Percentiles rank a stretch among this genome's conserved stretches.
These are phyloP conservation scores for Coemansia sp. DNA, from an alignment of 192 early-diverging fungal species.

Conservation along the genomic window DNA sequence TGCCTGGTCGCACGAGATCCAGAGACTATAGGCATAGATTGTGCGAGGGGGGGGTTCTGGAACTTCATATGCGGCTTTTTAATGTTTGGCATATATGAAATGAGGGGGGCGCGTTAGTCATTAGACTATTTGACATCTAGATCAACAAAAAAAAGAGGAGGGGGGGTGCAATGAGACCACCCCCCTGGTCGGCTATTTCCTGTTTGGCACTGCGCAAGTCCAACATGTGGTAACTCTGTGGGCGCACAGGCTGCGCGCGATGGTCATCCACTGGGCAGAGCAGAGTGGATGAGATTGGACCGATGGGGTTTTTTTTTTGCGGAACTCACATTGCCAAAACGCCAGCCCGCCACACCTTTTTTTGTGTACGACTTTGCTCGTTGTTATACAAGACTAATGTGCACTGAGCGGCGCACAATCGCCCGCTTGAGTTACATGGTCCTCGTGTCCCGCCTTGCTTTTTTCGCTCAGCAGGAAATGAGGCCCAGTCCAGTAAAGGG, in stretches of 20 bases:
- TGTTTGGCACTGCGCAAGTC: neutral
- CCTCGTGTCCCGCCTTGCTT: neutral
- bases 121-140: neutral
- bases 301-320: neutral
- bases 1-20: neutral
- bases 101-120: neutral
- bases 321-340: constrained; percentile 3
- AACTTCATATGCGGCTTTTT: neutral
- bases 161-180: neutral
- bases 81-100: neutral
- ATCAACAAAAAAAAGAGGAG: neutral
- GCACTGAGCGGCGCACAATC: neutral
- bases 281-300: neutral
- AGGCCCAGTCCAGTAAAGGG: constrained; percentile 9
- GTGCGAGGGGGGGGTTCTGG: neutral
- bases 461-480: neutral
- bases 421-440: constrained; percentile 1
- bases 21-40: neutral
- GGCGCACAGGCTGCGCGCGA: neutral
- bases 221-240: constrained; percentile 3
- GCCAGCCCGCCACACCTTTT: neutral
- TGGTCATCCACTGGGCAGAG: neutral
- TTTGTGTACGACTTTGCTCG: neutral
- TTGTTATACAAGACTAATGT: neutral
- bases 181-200: neutral